These are phyloP conservation scores for Suhomyces kunorum DNA, from an alignment of 1,139 yeast genomes.

Conservation along the genomic window DNA sequence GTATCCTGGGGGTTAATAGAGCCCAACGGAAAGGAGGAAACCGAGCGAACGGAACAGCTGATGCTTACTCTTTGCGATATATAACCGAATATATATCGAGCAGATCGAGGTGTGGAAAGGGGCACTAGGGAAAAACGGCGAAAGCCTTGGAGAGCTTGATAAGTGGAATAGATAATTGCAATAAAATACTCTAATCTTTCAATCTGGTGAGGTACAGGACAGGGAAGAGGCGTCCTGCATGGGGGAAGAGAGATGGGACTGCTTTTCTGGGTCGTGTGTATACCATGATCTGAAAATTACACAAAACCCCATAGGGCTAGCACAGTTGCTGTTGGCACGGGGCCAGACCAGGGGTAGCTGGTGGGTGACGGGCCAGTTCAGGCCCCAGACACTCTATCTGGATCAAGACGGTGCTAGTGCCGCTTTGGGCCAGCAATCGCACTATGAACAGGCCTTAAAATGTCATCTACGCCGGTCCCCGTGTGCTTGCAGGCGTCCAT, in stretches of 20 bases:
- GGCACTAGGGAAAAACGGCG: constrained; percentile 2
- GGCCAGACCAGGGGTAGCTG: too few species aligned
- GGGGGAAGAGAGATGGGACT: constrained; percentile 8
- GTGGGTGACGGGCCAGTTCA: too few species aligned
- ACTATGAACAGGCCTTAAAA: background rate
- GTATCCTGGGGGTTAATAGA: constrained; percentile 7
- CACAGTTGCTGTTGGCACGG: too few species aligned
- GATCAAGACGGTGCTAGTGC: too few species aligned
- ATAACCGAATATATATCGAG: constrained; percentile 13
- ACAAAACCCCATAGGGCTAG: too few species aligned
- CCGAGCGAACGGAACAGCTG: constrained; percentile 1
- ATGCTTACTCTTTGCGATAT: constrained; percentile 12
- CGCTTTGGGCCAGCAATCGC: background rate
- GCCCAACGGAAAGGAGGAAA: background rate
- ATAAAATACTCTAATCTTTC: constrained; percentile 3
- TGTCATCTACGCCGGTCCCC: background rate
- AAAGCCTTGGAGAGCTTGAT: constrained; percentile 4
- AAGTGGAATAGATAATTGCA: constrained; percentile 2
- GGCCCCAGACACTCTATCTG: too few species aligned
- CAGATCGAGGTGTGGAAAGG: constrained; percentile 1
- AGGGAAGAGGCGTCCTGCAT: constrained; percentile 5
- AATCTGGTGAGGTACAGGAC: background rate
- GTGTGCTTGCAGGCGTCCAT: background rate
- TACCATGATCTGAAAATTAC: constrained; percentile 7
- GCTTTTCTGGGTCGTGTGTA: constrained; percentile 10